Conservation (phyloP, 169 alveolate genomes). For the Cryptosporidium meleagridis region DNA sequence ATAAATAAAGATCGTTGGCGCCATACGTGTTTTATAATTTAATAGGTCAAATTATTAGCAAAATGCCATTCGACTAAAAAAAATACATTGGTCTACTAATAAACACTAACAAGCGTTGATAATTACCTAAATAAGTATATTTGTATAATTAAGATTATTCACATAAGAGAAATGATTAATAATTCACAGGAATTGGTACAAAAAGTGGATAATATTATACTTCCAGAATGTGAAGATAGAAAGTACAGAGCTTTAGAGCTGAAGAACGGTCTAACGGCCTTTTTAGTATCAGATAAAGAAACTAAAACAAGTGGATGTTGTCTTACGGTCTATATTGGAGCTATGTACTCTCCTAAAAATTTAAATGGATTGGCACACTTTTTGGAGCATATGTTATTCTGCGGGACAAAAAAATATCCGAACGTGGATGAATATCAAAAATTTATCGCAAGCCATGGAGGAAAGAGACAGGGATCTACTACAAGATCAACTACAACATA, state of each 20-base stretch:
- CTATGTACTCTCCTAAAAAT: conserved; percentile 85
- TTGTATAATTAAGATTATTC: not conserved
- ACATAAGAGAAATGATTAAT: not conserved
- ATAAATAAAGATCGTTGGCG: conserved; percentile 10
- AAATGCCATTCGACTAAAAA: not conserved
- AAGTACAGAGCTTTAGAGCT: conserved; percentile 39
- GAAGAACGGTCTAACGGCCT: conserved; percentile 44
- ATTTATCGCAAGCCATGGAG: conserved; percentile 82
- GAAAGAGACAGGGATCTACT: conserved; percentile 84
- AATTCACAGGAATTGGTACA: not conserved
- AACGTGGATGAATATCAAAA: conserved; percentile 80
- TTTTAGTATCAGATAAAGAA: conserved; percentile 66
- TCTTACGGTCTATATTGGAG: conserved; percentile 84
- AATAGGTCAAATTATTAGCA: not conserved
- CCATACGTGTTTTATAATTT: conserved; percentile 5
- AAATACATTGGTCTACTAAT: not conserved
- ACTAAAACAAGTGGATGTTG: conserved; percentile 70
- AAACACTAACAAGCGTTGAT: not conserved
- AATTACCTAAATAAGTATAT: not conserved
- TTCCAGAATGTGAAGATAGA: conserved; percentile 61
- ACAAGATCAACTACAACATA: conserved; percentile 84
- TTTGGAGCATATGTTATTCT: conserved; percentile 88
- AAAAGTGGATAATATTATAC: not conserved
- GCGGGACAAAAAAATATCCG: conserved; percentile 89
- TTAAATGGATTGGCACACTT: conserved; percentile 89